Base-by-base conservation (phyloP, 441 rosid species). In the Eutrema salsugineum region DNA sequence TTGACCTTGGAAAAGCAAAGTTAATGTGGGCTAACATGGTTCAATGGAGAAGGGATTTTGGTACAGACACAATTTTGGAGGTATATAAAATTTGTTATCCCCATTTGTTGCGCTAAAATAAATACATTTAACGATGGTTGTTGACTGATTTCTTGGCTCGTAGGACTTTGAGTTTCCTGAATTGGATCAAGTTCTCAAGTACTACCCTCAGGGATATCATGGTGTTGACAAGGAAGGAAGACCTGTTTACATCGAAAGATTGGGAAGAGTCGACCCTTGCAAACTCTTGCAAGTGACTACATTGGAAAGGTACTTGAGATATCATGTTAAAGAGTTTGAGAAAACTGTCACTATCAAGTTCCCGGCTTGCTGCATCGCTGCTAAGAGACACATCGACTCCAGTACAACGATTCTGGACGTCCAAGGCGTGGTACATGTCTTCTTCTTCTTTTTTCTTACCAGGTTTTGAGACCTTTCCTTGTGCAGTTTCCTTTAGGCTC, bases 131-230 rank as follows among this genome's bases (percentile, higher is more conserved):
- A 24, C 1, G 27, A 24, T 28, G 5, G 33, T 12, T 50, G 8
- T 42, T 20, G 65, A 54, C 8, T 56, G 20, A 3, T 61, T 44
- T 46, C 15, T 24, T 62, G 50, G 5, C 39, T 58, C 40, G 27
- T 60, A 88, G 90, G 93, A 86, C 62, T 88, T 88, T 83, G 84
- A 88, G 48, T 86, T 88, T 78, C 71, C 60, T 39, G 93, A 88
- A 77, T 42, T 88, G 75, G 69, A 83, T 70, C 84, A 88, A 78
- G 93, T 88, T 56, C 66, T 85, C 33, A 61, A 78, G 62, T 68
- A 88, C 79, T 88, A 88, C 55, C 93, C 93, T 44, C 93, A 88
- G 12, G 88, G 88, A 64, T 85, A 88, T 83, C 90, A 88, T 81
- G 93, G 93, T 12, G 86, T 84, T 66, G 93, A 86, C 63, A 88